Conservation (phyloP, 176 grass and related monocot species). For the Triticum turgidum region DNA sequence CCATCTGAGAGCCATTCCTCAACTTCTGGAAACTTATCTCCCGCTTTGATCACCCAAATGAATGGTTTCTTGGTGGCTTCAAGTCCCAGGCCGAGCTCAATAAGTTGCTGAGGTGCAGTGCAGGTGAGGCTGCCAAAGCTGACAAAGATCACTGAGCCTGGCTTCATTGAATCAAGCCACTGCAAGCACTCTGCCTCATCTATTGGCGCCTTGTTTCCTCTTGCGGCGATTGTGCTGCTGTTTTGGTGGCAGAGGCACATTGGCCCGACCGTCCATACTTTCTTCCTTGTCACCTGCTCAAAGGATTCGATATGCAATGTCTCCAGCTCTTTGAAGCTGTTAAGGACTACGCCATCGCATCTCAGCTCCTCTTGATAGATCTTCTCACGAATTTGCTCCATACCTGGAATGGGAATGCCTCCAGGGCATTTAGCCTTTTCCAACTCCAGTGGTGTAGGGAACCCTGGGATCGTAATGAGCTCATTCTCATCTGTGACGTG, state of each 20-base stretch:
- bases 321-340: slow-evolving; percentile 66
- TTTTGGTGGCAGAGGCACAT: slow-evolving; percentile 49
- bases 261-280: slow-evolving; percentile 59
- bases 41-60: slow-evolving; percentile 62
- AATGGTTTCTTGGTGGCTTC: slow-evolving; percentile 58
- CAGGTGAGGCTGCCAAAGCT: slow-evolving; percentile 62
- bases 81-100: slow-evolving; percentile 63
- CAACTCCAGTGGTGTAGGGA: slow-evolving; percentile 45
- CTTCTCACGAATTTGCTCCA: slow-evolving; percentile 28
- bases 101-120: slow-evolving; percentile 42
- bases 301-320: slow-evolving; percentile 37
- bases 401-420: not conserved
- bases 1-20: slow-evolving; percentile 56
- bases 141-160: slow-evolving; percentile 56
- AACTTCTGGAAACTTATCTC: slow-evolving; percentile 41
- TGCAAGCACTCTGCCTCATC: slow-evolving; percentile 44
- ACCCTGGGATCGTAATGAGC: slow-evolving; percentile 40
- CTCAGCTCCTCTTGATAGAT: slow-evolving; percentile 28
- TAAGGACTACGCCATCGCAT: slow-evolving; percentile 46
- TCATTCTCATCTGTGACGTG: slow-evolving; percentile 43
- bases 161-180: slow-evolving; percentile 51
- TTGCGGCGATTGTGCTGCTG: slow-evolving; percentile 14
- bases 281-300: slow-evolving; percentile 32
- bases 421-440: slow-evolving; percentile 35
- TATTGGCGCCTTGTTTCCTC: slow-evolving; percentile 45